These are phyloP conservation scores for Scytalidium sp. DNA, from an alignment of 2,329 filamentous ascomycete genomes.

Conservation along the genomic window DNA sequence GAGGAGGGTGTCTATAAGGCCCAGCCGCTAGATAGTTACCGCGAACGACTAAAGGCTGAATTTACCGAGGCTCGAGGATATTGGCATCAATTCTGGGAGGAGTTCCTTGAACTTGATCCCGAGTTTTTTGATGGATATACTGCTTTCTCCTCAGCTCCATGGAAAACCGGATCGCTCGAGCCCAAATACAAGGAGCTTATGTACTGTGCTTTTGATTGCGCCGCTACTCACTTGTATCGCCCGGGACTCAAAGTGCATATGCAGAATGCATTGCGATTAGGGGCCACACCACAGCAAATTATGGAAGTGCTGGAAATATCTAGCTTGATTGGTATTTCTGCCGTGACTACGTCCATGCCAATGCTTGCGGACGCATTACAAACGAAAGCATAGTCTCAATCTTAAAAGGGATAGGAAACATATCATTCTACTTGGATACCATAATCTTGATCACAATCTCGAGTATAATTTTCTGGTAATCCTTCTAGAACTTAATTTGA, in stretches of 20 bases:
- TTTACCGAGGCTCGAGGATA: constrained; percentile 44
- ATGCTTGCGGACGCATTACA: neutral
- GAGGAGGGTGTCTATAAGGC: constrained; percentile 37
- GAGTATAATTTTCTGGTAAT: too few relatives aligned
- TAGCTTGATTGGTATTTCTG: constrained; percentile 12
- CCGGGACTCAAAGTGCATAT: constrained; percentile 46
- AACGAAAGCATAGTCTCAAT: too few relatives aligned
- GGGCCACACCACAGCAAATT: constrained; percentile 43
- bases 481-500: too few relatives aligned
- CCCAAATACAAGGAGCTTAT: constrained; percentile 41
- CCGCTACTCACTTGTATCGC: constrained; percentile 44
- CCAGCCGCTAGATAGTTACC: constrained; percentile 27
- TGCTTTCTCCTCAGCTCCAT: constrained; percentile 42
- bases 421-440: too few relatives aligned
- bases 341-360: constrained; percentile 20
- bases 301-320: constrained; percentile 46
- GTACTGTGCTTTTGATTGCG: constrained; percentile 45
- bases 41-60: constrained; percentile 35
- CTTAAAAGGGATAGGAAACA: too few relatives aligned
- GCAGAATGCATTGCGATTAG: constrained; percentile 42
- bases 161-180: constrained; percentile 21
- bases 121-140: constrained; percentile 46
- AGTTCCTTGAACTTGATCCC: constrained; percentile 39
- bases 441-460: too few relatives aligned
- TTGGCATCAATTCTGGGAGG: constrained; percentile 43